Evolutionary conservation across 1,284 basidiomycete genomes (phyloP).

Genomic region (Tetrapyrgos nigripes): DNA sequence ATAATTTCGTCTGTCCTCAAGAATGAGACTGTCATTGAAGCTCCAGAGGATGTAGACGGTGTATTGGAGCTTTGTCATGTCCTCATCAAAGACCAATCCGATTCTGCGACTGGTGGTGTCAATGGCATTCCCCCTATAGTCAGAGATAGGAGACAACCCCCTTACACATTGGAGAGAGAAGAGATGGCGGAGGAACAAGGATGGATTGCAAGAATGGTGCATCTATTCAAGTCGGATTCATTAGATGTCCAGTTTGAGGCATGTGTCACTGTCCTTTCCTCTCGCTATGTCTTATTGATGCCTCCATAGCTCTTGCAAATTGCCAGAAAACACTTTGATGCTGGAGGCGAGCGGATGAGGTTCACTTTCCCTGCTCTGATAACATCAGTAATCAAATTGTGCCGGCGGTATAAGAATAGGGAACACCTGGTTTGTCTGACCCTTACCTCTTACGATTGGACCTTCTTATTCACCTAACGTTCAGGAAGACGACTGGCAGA

Average conservation of each 20-base stretch:
- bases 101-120: conserved; percentile 44
- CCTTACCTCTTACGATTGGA: neutral
- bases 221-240: conserved; percentile 87
- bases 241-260: conserved; percentile 89
- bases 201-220: conserved; percentile 96
- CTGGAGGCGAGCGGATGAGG: conserved; percentile 92
- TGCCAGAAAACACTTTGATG: conserved; percentile 85
- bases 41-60: conserved; percentile 89
- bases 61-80: conserved; percentile 92
- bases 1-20: conserved; percentile 92
- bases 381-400: conserved; percentile 89
- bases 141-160: conserved; percentile 63
- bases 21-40: conserved; percentile 92
- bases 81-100: conserved; percentile 87
- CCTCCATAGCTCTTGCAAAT: conserved; percentile 79
- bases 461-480: neutral
- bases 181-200: conserved; percentile 97
- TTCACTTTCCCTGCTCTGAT: conserved; percentile 96
- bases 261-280: conserved; percentile 25
- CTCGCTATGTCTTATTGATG: conserved; percentile 2
- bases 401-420: conserved; percentile 84
- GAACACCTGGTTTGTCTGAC: conserved; percentile 59
- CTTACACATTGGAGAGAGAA: conserved; percentile 72
- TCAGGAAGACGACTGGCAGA: conserved; percentile 85
- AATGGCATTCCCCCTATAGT: conserved; percentile 38